These are phyloP conservation scores for Claviceps maximensis DNA, from an alignment of 2,329 filamentous ascomycete genomes.

Conservation along the genomic window DNA sequence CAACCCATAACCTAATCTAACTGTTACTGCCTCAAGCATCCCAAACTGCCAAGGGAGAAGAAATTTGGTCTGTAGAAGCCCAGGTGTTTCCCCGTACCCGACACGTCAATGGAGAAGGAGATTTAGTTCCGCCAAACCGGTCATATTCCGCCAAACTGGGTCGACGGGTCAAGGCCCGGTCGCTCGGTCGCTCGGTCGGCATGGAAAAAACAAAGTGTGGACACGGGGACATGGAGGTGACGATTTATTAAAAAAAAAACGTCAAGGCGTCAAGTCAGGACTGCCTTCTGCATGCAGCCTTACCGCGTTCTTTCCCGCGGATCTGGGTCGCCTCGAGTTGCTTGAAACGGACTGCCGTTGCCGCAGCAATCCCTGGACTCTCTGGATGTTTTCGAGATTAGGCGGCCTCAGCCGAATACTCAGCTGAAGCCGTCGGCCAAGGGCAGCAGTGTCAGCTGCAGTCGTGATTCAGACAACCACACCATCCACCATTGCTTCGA, in stretches of 20 bases:
- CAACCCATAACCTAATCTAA: neutral
- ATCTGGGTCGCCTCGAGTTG: neutral
- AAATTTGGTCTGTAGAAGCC: too few relatives aligned
- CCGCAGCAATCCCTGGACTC: too few relatives aligned
- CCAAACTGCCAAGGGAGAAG: too few relatives aligned
- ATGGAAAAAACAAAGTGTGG: neutral
- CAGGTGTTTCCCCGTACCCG: too few relatives aligned
- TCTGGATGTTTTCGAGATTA: too few relatives aligned
- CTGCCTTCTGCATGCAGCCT: constrained; percentile 4
- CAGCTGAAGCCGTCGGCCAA: too few relatives aligned
- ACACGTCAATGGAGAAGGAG: too few relatives aligned
- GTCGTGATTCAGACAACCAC: too few relatives aligned
- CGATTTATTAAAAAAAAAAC: neutral
- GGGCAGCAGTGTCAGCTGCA: too few relatives aligned
- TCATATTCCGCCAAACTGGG: neutral
- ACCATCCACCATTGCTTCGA: too few relatives aligned
- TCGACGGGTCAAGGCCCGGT: neutral
- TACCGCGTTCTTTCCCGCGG: constrained; percentile 1
- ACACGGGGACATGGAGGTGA: neutral
- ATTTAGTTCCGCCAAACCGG: neutral
- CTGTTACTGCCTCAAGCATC: neutral
- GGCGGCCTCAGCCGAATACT: too few relatives aligned
- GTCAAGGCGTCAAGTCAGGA: neutral
- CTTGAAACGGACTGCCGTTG: neutral
- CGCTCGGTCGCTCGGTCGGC: neutral